These are phyloP conservation scores for Magnusiomyces fungicola DNA, from an alignment of 1,139 yeast genomes.

Conservation along the genomic window DNA sequence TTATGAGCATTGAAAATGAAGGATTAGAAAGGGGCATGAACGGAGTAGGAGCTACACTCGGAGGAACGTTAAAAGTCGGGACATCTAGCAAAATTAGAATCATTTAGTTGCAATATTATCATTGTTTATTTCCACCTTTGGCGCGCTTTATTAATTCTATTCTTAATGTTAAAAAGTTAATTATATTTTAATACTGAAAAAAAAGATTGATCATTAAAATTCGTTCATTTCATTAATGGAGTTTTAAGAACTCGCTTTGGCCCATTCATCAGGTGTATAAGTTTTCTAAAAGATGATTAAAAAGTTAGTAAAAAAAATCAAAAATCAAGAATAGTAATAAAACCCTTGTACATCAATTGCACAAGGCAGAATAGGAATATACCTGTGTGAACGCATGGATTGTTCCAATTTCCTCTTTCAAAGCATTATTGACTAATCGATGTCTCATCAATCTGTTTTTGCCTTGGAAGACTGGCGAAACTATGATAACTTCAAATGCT, in stretches of 20 bases:
- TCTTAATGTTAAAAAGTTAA: too few relatives aligned
- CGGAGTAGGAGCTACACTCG: neutral
- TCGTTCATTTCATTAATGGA: too few relatives aligned
- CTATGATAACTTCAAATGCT: constrained; percentile 75
- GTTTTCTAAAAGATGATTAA: constrained; percentile 21
- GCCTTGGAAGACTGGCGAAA: constrained; percentile 66
- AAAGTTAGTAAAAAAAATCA: neutral
- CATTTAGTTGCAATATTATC: too few relatives aligned
- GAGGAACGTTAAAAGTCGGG: neutral
- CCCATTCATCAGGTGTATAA: constrained; percentile 30
- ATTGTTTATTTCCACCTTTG: too few relatives aligned
- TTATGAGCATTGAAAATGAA: constrained; percentile 16
- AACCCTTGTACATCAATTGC: neutral
- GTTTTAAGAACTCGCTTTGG: too few relatives aligned
- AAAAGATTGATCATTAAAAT: too few relatives aligned
- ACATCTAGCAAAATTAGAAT: neutral
- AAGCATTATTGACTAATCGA: constrained; percentile 69
- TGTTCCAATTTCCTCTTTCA: constrained; percentile 72
- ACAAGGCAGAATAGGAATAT: constrained; percentile 29
- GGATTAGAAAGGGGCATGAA: neutral
- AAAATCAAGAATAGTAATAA: too few relatives aligned
- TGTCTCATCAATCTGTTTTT: constrained; percentile 84
- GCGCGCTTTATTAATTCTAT: too few relatives aligned
- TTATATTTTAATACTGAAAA: too few relatives aligned
- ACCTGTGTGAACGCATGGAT: constrained; percentile 96